phyloP scores from a whole-genome alignment of 331 rosid species.

The Quercus lobata region DNA sequence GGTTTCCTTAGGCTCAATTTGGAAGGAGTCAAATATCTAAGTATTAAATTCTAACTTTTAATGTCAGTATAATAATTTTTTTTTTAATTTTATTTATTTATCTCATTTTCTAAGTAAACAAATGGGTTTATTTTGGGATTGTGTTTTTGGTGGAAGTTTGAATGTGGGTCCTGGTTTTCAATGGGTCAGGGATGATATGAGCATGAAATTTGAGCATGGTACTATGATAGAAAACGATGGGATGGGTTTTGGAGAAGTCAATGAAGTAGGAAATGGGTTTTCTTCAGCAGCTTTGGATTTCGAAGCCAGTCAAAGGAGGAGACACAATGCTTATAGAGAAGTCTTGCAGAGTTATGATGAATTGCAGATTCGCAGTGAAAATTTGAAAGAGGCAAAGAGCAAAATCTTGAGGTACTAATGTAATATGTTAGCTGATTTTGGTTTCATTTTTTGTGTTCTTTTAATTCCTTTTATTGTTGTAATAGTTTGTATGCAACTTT shows the following conservation, averaged over 20 bases:
- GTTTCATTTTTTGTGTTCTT: no score
- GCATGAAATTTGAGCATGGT: constrained; percentile 36
- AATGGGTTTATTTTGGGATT: neutral
- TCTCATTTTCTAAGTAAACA: neutral
- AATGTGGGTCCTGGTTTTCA: constrained; percentile 19
- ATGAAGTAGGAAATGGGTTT: constrained; percentile 2
- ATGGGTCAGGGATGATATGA: constrained; percentile 35
- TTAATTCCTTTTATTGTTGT: neutral
- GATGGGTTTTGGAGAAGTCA: constrained; percentile 8
- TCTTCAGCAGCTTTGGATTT: constrained; percentile 31
- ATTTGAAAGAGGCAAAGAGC: constrained; percentile 45
- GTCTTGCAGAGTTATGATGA: constrained; percentile 45
- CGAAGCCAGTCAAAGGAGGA: constrained; percentile 31
- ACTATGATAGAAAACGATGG: constrained; percentile 13
- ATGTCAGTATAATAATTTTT: neutral
- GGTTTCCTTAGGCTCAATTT: neutral
- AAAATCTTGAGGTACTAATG: constrained; percentile 57
- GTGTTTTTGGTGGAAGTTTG: neutral
- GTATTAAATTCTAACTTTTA: neutral
- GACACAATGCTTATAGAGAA: constrained; percentile 24
- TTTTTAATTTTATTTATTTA: neutral
- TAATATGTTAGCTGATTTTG: neutral
- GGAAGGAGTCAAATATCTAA: neutral
- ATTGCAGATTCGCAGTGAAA: constrained; percentile 27
- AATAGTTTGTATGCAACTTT: neutral